Evolutionary conservation across 2,329 filamentous ascomycete genomes (phyloP).

Genomic region (Colletotrichum lentis): DNA sequence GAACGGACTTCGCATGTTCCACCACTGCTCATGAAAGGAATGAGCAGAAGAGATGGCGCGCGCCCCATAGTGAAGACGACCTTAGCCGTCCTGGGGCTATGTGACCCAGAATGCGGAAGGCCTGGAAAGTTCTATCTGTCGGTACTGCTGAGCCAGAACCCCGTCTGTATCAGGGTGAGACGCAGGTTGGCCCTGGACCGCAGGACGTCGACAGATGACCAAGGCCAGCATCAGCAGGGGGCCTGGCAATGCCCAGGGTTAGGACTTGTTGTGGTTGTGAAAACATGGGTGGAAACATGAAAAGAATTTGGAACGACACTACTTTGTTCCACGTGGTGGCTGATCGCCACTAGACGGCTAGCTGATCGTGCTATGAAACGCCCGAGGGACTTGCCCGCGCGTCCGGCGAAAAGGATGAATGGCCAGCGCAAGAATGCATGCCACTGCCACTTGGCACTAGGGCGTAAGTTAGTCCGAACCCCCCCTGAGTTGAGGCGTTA

Average conservation of each 20-base stretch:
- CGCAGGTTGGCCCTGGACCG: neutral
- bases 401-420: neutral
- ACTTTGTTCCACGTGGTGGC: conserved; percentile 34
- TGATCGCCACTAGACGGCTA: conserved; percentile 28
- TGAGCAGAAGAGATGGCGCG: neutral
- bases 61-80: neutral
- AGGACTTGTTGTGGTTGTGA: neutral
- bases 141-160: neutral
- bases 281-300: too few relatives aligned
- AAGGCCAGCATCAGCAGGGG: neutral
- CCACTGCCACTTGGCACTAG: too few relatives aligned
- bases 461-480: neutral
- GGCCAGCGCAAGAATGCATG: too few relatives aligned
- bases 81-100: neutral
- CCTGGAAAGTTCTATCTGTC: neutral
- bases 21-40: neutral
- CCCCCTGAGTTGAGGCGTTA: conserved; percentile 25
- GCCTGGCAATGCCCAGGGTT: neutral
- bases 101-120: neutral
- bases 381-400: conserved; percentile 10
- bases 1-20: neutral
- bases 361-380: conserved; percentile 24
- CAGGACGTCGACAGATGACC: neutral
- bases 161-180: neutral
- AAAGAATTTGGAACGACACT: neutral